These are phyloP conservation scores for Ophiosphaerella herpotricha DNA, from an alignment of 2,329 filamentous ascomycete genomes.

Conservation along the genomic window DNA sequence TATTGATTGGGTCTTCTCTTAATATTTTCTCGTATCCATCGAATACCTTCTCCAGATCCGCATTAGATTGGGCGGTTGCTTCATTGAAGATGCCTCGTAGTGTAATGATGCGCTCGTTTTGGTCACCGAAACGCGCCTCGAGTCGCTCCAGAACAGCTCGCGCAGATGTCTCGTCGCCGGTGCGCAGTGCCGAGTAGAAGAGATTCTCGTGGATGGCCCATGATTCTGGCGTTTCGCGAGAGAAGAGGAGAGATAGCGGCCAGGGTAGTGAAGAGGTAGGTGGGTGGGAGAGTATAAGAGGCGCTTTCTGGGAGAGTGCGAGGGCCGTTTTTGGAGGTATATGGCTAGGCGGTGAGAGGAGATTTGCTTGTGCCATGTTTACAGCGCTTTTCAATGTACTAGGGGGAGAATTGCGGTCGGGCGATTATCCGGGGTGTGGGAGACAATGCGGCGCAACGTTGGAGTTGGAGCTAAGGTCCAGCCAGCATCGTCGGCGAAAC, in stretches of 20 bases:
- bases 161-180: slow-evolving; percentile 80
- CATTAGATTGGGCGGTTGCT: slow-evolving; percentile 70
- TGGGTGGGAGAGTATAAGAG: slow-evolving; percentile 44
- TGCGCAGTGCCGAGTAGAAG: slow-evolving; percentile 79
- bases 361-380: slow-evolving; percentile 40
- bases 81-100: slow-evolving; percentile 83
- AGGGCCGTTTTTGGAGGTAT: slow-evolving; percentile 48
- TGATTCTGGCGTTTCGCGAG: slow-evolving; percentile 73
- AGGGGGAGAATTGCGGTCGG: neutral
- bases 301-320: slow-evolving; percentile 55
- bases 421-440: neutral
- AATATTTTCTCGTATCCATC: slow-evolving; percentile 79
- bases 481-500: slow-evolving; percentile 23
- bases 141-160: slow-evolving; percentile 75
- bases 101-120: slow-evolving; percentile 86
- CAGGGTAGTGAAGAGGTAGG: slow-evolving; percentile 52
- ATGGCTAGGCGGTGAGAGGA: slow-evolving; percentile 48
- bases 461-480: slow-evolving; percentile 17
- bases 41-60: slow-evolving; percentile 70
- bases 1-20: slow-evolving; percentile 74
- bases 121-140: slow-evolving; percentile 76
- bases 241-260: slow-evolving; percentile 57
- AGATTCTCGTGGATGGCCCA: slow-evolving; percentile 90
- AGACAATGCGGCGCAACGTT: slow-evolving; percentile 9
- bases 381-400: slow-evolving; percentile 1